Percentiles rank a stretch among this genome's conserved stretches.
These are phyloP conservation scores for Daucus carota DNA, from an alignment of 129 eudicot species.

Conservation along the genomic window DNA sequence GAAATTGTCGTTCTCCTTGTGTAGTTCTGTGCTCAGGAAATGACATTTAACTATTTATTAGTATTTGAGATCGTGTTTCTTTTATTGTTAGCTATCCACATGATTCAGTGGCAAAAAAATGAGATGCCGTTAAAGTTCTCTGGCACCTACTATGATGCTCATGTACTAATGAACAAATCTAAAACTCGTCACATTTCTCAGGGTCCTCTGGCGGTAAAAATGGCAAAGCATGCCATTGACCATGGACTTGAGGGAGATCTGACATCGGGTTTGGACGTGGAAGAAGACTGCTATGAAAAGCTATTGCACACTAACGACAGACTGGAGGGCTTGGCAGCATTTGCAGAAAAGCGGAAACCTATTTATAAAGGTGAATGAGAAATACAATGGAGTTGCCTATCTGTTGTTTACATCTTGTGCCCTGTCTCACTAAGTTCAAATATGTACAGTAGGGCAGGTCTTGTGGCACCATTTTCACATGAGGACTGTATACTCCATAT, in stretches of 20 bases:
- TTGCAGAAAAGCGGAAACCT: constrained; percentile 86
- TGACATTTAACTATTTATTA: neutral
- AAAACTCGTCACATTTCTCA: constrained; percentile 7
- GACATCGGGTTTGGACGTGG: constrained; percentile 51
- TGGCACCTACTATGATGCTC: neutral
- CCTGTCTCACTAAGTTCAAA: neutral
- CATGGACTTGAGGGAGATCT: constrained; percentile 60
- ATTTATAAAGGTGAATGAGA: constrained; percentile 59
- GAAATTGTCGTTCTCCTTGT: neutral
- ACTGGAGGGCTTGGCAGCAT: constrained; percentile 87
- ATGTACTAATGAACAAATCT: neutral
- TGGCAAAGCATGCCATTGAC: constrained; percentile 89
- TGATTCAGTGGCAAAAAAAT: neutral
- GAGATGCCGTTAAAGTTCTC: neutral
- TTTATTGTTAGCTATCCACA: neutral
- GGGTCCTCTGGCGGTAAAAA: constrained; percentile 88
- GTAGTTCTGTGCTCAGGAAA: neutral
- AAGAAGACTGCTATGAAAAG: constrained; percentile 78
- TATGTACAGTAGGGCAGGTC: neutral
- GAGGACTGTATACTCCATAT: neutral
- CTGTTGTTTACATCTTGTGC: neutral
- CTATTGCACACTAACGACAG: constrained; percentile 70
- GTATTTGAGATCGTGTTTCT: neutral
- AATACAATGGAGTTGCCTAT: neutral
- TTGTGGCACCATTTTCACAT: neutral